Base-by-base conservation (phyloP, 768 basidiomycete species). In the Boletellus emodensis region DNA sequence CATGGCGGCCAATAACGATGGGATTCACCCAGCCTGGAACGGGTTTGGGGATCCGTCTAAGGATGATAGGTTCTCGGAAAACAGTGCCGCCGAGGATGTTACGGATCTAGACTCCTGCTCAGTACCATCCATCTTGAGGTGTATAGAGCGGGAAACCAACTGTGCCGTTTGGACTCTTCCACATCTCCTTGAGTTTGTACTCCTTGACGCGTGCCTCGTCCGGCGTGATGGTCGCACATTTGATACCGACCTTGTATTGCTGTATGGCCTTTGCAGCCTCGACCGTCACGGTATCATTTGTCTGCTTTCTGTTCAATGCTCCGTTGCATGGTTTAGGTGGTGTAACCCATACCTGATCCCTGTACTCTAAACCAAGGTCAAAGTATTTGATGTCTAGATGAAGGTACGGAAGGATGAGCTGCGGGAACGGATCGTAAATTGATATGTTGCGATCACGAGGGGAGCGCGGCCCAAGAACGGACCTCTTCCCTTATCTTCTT, bases 141-240 rank as follows among this genome's bases (percentile, higher is more conserved):
- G 40, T 48, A 43, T 14, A 36, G 37, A 46, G 7, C 36, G 49
- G 47, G 18, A 37, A 24, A 72, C 85, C 46, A 53, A 90, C 87
- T 2, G 94, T 95, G 60, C 94, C 94, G 69, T 96, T 96, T 6
- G 94, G 95, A 63, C 90, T 92, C 76, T 78, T 87, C 94, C 93
- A 96, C 95, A 99, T 99, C 72, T 94, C 84, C 78, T 96, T 97
- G 66, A 99, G 79, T 44, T 93, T 90, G 81, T 96, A 99, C 72
- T 98, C 96, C 66, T 94, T 73, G 41, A 97, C 93, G 51, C 94
- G 87, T 20, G 84, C 92, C 68, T 98, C 95, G 66, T 99, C 96
- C 6, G 96, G 96, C 1, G 96, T 99, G 73, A 98, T 98, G 40
- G 95, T 98, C 36, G 94, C 95, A 74, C 95, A 99, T 72, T 99